A percentile compares a stretch with the other conserved stretches of the same genome.
Conservation (phyloP, 2,329 filamentous ascomycete species). For the Calonectria honghensis region DNA sequence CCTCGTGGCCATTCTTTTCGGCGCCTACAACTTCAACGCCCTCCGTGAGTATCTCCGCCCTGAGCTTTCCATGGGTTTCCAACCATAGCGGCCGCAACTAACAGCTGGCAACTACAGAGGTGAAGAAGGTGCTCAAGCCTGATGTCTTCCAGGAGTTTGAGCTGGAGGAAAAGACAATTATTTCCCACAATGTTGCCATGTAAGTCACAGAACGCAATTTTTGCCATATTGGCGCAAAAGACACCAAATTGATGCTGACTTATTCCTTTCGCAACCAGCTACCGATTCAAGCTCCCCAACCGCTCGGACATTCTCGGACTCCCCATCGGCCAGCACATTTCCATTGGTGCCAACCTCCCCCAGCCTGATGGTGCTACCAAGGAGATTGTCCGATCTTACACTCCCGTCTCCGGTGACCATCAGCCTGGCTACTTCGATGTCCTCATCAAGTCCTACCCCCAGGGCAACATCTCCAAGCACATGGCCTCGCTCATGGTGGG, state of each 20-base stretch:
- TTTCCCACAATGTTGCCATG: slow-evolving; percentile 99
- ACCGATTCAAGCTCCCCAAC: slow-evolving; percentile 91
- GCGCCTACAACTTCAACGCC: slow-evolving; percentile 82
- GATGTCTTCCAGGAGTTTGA: slow-evolving; percentile 93
- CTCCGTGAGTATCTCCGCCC: slow-evolving; percentile 74
- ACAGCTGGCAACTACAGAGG: slow-evolving; percentile 69
- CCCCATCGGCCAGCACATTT: slow-evolving; percentile 99
- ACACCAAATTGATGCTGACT: slow-evolving; percentile 18
- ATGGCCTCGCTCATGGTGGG: slow-evolving; percentile 89
- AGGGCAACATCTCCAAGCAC: slow-evolving; percentile 97
- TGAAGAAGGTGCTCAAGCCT: slow-evolving; percentile 90
- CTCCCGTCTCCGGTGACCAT: slow-evolving; percentile 91
- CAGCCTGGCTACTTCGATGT: slow-evolving; percentile 95
- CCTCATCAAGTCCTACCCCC: slow-evolving; percentile 97
- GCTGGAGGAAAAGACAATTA: slow-evolving; percentile 94
- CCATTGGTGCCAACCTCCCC: slow-evolving; percentile 85
- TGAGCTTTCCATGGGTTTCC: neutral
- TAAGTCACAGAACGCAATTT: slow-evolving; percentile 63
- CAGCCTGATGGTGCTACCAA: slow-evolving; percentile 83
- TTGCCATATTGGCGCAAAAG: slow-evolving; percentile 18
- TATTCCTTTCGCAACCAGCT: slow-evolving; percentile 70
- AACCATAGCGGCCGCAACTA: slow-evolving; percentile 37
- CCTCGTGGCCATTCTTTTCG: slow-evolving; percentile 78
- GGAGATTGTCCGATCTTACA: slow-evolving; percentile 94
- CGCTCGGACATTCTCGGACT: slow-evolving; percentile 90